Evolutionary conservation across 2,329 filamentous ascomycete species (phyloP).

Genomic region (Stagonosporopsis rhizophila): DNA sequence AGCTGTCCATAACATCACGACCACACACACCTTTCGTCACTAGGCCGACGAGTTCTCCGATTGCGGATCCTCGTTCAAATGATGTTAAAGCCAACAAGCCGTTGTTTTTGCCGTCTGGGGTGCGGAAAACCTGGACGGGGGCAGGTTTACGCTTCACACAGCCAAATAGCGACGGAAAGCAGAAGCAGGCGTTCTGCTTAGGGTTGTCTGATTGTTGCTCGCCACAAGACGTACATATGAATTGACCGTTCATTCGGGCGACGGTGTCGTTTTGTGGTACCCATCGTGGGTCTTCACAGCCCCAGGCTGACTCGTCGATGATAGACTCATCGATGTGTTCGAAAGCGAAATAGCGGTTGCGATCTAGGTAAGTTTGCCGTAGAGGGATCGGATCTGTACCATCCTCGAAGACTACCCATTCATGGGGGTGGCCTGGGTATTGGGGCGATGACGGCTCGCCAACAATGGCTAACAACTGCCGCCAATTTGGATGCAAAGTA

Average conservation of each 20-base stretch:
- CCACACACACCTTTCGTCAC: conserved; percentile 61
- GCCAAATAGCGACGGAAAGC: conserved; percentile 62
- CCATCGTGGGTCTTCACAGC: conserved; percentile 59
- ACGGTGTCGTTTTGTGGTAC: conserved; percentile 38
- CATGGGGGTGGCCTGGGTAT: conserved; percentile 60
- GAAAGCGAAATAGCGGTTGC: conserved; percentile 57
- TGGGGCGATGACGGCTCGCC: conserved; percentile 51
- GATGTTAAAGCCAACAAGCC: conserved; percentile 56
- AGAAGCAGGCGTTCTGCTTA: conserved; percentile 58
- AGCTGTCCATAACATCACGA: conserved; percentile 62
- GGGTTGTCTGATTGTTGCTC: conserved; percentile 60
- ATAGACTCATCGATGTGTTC: conserved; percentile 59
- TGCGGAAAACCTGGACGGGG: conserved; percentile 62
- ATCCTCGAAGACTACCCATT: conserved; percentile 59
- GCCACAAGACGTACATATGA: conserved; percentile 55
- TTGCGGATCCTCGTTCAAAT: conserved; percentile 60
- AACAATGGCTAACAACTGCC: conserved; percentile 57
- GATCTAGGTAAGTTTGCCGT: conserved; percentile 56
- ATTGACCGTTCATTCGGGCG: conserved; percentile 37
- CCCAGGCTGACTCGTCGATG: conserved; percentile 59
- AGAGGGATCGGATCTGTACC: conserved; percentile 54
- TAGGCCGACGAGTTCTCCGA: conserved; percentile 64
- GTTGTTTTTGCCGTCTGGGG: conserved; percentile 62
- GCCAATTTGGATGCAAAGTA: conserved; percentile 61
- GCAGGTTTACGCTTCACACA: conserved; percentile 49